These are phyloP conservation scores for Lentinus tigrinus DNA, from an alignment of 768 basidiomycete species.

Conservation along the genomic window DNA sequence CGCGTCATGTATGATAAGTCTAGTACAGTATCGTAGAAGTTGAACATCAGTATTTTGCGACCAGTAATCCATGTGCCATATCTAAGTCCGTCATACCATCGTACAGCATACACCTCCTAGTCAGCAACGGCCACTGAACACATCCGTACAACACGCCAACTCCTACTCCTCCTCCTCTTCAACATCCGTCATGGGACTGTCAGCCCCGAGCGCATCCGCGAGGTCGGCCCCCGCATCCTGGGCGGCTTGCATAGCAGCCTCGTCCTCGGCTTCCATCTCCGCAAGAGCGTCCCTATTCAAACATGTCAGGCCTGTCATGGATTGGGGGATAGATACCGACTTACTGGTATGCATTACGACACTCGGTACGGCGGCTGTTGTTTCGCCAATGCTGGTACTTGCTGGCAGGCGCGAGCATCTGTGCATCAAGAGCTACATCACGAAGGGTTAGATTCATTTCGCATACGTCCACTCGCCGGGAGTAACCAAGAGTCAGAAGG, in stretches of 20 bases:
- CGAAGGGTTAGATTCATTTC: background rate
- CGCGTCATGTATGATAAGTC: background rate
- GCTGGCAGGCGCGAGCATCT: conserved; percentile 53
- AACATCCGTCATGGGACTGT: conserved; percentile 17
- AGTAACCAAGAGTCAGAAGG: too few species aligned
- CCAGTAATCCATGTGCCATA: too few species aligned
- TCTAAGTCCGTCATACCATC: background rate
- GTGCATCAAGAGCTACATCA: conserved; percentile 59
- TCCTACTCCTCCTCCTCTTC: background rate
- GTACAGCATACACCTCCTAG: too few species aligned
- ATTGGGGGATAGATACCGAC: conserved; percentile 24
- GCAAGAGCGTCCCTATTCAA: conserved; percentile 11
- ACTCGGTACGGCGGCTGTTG: conserved; percentile 46
- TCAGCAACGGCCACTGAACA: background rate
- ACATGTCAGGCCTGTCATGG: background rate
- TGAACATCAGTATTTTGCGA: background rate
- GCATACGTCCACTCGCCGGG: too few species aligned
- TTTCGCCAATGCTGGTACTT: conserved; percentile 63
- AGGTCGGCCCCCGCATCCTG: background rate
- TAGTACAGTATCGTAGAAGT: background rate
- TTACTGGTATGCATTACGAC: conserved; percentile 62
- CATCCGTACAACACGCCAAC: background rate
- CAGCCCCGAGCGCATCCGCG: conserved; percentile 8
- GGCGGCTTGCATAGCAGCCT: background rate
- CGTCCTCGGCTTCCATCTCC: conserved; percentile 9